Conservation (phyloP, 2,329 filamentous ascomycete species). For the Fusarium coffeatum region DNA sequence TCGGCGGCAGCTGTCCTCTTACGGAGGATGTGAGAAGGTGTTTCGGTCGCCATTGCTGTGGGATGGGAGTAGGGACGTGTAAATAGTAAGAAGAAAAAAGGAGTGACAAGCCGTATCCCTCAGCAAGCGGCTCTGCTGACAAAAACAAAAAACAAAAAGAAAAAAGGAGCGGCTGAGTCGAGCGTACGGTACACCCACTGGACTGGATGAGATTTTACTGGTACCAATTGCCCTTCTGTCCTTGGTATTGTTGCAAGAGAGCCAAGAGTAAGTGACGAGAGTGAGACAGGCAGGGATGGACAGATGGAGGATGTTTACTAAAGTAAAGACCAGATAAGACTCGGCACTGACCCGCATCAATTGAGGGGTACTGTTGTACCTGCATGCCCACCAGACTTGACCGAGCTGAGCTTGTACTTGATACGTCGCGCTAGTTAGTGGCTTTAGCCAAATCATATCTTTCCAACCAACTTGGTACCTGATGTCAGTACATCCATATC, state of each 20-base stretch:
- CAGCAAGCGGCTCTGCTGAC: constrained; percentile 29
- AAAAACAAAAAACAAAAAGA: constrained; percentile 12
- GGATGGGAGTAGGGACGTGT: constrained; percentile 17
- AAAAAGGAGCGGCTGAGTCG: constrained; percentile 14
- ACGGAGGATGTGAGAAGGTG: constrained; percentile 35
- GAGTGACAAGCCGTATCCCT: constrained; percentile 23
- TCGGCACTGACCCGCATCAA: background rate
- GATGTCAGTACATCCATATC: background rate
- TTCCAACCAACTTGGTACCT: background rate
- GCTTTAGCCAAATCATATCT: constrained; percentile 6
- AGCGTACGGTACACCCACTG: background rate
- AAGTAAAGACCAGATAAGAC: constrained; percentile 4
- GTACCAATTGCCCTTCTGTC: background rate
- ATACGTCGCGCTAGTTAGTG: constrained; percentile 22
- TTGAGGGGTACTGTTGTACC: constrained; percentile 22
- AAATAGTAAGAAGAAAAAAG: constrained; percentile 23
- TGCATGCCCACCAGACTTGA: constrained; percentile 1
- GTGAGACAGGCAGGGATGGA: constrained; percentile 1
- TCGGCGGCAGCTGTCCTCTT: constrained; percentile 41
- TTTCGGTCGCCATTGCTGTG: constrained; percentile 20
- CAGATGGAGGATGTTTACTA: background rate
- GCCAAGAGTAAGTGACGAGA: constrained; percentile 11
- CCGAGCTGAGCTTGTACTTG: constrained; percentile 4
- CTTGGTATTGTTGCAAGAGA: constrained; percentile 33
- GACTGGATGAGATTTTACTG: background rate